Base-by-base conservation (phyloP, 345 rosid genomes). In the Lepidium sativum region DNA sequence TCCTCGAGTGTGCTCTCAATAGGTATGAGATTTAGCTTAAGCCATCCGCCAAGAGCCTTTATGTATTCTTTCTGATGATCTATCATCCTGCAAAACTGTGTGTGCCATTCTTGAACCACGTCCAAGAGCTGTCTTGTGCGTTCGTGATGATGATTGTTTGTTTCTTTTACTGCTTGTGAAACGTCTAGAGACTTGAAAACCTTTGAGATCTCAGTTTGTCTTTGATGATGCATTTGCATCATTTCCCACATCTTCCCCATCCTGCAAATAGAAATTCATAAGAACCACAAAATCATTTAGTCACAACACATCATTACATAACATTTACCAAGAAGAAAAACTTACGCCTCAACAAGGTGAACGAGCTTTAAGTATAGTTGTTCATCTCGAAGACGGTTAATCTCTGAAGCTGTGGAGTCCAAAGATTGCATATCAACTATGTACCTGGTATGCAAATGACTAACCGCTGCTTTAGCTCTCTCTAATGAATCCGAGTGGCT, bases 391-490 rank as follows among this genome's bases (percentile, higher is more conserved):
- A 94, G 79, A 10, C 91, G 89, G 60, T 88, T 91, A 81, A 94
- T 88, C 81, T 94, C 99, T 27, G 78, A 67, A 62, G 88, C 97
- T 37, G 99, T 94, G 49, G 99, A 88, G 74, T 94, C 99, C 96
- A 94, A 80, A 60, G 99, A 94, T 76, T 94, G 97, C 99, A 94
- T 90, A 76, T 94, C 99, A 13, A 94, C 99, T 40, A 94, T 90
- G 79, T 94, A 90, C 82, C 96, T 82, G 8, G 97, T 94, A 70
- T 87, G 99, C 71, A 90, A 82, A 60, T 87, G 96, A 65, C 97
- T 88, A 47, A 94, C 97, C 0, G 86, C 80, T 29, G 97, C 97
- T 79, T 90, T 90, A 21, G 85, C 67, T 77, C 88, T 94, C 81
- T 94, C 99, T 23, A 90, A 57, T 48, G 92, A 82, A 53, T 90